Conservation (phyloP, 352 stramenopile species). For the Globisporangium acanthophoron region DNA sequence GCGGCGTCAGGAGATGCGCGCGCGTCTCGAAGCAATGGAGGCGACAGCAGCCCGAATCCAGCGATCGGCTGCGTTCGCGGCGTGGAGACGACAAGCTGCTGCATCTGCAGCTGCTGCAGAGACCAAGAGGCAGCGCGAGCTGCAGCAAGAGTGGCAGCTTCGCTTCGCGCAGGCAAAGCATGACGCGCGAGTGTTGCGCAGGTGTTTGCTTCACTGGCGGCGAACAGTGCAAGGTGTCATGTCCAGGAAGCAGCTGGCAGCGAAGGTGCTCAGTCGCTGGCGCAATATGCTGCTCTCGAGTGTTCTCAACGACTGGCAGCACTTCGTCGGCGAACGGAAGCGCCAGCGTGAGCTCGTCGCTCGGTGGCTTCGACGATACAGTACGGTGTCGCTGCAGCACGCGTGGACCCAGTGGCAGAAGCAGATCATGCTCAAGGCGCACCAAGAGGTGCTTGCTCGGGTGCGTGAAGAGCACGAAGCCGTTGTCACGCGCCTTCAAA, state of each 20-base stretch:
- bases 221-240: constrained; percentile 6
- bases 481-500: constrained; percentile 2
- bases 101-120: constrained; percentile 12
- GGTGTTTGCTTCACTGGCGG: constrained; percentile 23
- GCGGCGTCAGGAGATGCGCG: neutral
- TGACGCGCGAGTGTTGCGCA: constrained; percentile 16
- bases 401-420: constrained; percentile 13
- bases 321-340: constrained; percentile 15
- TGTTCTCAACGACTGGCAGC: constrained; percentile 18
- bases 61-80: neutral
- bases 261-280: constrained; percentile 17
- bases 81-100: constrained; percentile 15
- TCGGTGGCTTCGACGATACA: constrained; percentile 13
- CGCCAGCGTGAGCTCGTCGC: constrained; percentile 20
- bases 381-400: neutral
- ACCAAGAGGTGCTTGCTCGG: constrained; percentile 1
- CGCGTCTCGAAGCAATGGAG: neutral
- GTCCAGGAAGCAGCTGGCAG: constrained; percentile 7
- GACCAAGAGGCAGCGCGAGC: constrained; percentile 11
- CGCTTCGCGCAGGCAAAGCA: constrained; percentile 18
- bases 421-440: neutral
- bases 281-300: constrained; percentile 16
- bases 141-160: constrained; percentile 22
- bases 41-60: neutral
- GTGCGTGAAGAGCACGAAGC: neutral